Evolutionary conservation across 768 basidiomycete genomes (phyloP), one percentile per base, ranked within the genome.

Genomic region (Panaeolus papilionaceus): DNA sequence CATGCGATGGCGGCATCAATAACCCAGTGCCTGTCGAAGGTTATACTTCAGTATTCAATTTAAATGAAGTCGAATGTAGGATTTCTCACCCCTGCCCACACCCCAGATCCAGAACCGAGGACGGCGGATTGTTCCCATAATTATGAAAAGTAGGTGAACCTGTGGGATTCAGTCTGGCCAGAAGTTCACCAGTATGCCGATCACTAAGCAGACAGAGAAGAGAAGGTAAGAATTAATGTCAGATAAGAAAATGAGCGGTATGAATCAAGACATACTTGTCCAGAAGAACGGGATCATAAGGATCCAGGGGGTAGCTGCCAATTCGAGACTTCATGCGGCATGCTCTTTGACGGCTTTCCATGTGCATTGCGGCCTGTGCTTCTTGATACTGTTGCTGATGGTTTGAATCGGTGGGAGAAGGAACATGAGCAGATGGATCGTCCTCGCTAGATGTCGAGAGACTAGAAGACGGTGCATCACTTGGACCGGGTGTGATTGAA

Each of bases 51-150:
- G 33, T n/a, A 23, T 9, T 66, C 38, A 4, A 2, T 40, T 6
- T 16, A 20, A 14, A 23, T 33, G 33, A 64, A 14, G 66, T 23
- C 33, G 3, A 54, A 67, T n/a, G 16, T 45, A 38, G 38, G 73
- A 65, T 64, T 33, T 23, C 47, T 49, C 47, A 79, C 78, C 92
- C 91, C 68, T 86, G 72, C 6, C 93, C 92, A 74, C 92, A 93
- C 0, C 92, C 92, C 7, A 94, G 77, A 71, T 93, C 92, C 12
- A 94, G 83, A 39, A 91, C 87, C 40, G 82, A 77, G 0, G 75
- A 72, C 1, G 91, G 89, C 0, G 83, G 81, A 12, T 74, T 74
- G 51, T 81, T 80, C 37, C 81, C 74, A 71, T 84, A 85, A 71
- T 84, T 75, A 69, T 86, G 81, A 71, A 93, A 92, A 0, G 85